These are phyloP conservation scores for Boechera stricta DNA, from an alignment of 345 rosid species.

Conservation along the genomic window DNA sequence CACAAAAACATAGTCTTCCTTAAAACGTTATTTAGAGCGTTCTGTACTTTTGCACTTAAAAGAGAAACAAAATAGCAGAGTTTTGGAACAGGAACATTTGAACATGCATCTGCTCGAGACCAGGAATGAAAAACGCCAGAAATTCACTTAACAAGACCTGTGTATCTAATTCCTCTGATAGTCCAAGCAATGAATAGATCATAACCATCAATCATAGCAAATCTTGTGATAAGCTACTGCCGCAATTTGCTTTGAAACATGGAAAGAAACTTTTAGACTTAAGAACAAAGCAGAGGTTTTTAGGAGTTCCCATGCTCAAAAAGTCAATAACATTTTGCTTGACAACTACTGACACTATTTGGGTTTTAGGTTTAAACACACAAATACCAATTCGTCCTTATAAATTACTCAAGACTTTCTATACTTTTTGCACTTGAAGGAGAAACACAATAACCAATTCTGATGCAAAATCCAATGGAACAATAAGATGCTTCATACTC, in stretches of 20 bases:
- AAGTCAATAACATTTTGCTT: not conserved
- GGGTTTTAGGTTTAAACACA: not conserved
- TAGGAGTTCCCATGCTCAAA: slow-evolving; percentile 9
- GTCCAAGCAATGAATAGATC: not conserved
- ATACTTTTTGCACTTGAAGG: not conserved
- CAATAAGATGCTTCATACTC: not conserved
- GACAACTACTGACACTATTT: not conserved
- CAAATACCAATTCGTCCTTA: not conserved
- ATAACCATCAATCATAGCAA: not conserved
- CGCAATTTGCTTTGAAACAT: not conserved
- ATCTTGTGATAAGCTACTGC: not conserved
- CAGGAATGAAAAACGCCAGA: not conserved
- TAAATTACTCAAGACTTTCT: not conserved
- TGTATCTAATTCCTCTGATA: slow-evolving; percentile 8
- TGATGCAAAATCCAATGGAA: slow-evolving; percentile 4
- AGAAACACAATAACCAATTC: not conserved
- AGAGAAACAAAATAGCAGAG: not conserved
- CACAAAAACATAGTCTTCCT: not conserved
- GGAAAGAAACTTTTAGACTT: not conserved
- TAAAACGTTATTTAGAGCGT: not conserved
- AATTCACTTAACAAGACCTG: not conserved
- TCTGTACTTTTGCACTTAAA: not conserved
- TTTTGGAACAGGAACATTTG: slow-evolving; percentile 2
- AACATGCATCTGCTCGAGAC: not conserved
- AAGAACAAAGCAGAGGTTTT: slow-evolving; percentile 10